Conservation (phyloP, 2,329 filamentous ascomycete genomes). For the Fusarium lyarnte region DNA sequence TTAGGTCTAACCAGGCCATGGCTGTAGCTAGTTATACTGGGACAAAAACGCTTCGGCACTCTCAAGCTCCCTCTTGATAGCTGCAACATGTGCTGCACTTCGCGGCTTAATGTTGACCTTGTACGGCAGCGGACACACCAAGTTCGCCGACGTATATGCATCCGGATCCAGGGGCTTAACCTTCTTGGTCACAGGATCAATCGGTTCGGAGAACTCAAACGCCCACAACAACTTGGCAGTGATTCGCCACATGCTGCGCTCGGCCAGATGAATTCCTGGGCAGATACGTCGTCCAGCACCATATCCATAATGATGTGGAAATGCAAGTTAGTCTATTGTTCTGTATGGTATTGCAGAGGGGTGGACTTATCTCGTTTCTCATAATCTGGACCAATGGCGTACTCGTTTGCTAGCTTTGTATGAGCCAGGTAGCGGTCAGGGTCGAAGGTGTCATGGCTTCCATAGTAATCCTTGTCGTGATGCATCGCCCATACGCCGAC, state of each 20-base stretch:
- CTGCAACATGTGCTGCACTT: background rate
- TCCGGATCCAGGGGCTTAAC: background rate
- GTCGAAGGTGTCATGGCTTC: background rate
- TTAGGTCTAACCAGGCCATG: too few relatives aligned
- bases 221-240: background rate
- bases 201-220: background rate
- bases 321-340: fast-evolving
- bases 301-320: too few relatives aligned
- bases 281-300: too few relatives aligned
- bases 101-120: background rate
- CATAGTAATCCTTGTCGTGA: background rate
- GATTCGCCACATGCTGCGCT: background rate
- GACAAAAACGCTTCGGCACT: background rate
- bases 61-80: background rate
- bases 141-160: background rate
- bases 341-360: fast-evolving
- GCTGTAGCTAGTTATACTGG: background rate
- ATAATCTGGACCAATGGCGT: background rate
- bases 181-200: background rate
- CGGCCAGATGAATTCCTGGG: background rate
- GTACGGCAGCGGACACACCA: background rate
- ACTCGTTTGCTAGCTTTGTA: background rate
- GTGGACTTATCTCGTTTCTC: background rate
- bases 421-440: background rate
- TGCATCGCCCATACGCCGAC: background rate